Evolutionary conservation across 2,329 filamentous ascomycete genomes (phyloP), one percentile per base, ranked within the genome.

Genomic region (Ophiocordyceps australis): DNA sequence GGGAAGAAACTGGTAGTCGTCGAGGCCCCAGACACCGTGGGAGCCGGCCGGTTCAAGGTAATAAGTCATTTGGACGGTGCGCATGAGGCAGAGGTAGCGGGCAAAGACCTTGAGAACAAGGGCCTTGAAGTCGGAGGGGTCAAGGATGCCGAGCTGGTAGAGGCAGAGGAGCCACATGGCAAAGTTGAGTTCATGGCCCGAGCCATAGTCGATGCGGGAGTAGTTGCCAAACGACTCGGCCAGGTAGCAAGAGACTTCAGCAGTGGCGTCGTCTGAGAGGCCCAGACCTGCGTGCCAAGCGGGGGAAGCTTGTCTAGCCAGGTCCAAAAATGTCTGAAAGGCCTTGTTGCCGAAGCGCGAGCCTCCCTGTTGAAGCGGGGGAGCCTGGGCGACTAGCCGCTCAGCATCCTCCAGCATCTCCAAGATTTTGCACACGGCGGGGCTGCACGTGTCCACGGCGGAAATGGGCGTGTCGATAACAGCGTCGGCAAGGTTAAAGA

Each of bases 21-120:
- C 89, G 2, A 98, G 59, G 12, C 89, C 89, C 89, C 89, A 98
- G 14, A 98, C 89, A 21, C 89, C 89, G 47, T 98, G 89, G 1
- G 86, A 94, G 10, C 89, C 89, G 1, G 89, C 89, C 3, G 89
- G 89, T 43, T 98, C 89, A 26, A 98, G 73, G 43, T 98, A 98
- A 54, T 98, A 98, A 4, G 82, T 81, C 34, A 72, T 74, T 49
- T 98, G 89, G 11, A 95, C 65, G 14, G 66, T 61, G 28, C 85
- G 81, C 83, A 95, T 93, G 29, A 95, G 61, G 25, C 59, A 54
- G 23, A 98, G 68, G 46, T 98, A 98, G 27, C 72, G 70, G 17
- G 69, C 61, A 46, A 95, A 93, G 28, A 94, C 69, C 29, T 67
- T 59, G 24, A 95, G 66, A 2, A 82, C 71, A 14, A 95, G 47